Base-by-base conservation (phyloP, 352 stramenopile genomes). In the Phytophthora chlamydospora region DNA sequence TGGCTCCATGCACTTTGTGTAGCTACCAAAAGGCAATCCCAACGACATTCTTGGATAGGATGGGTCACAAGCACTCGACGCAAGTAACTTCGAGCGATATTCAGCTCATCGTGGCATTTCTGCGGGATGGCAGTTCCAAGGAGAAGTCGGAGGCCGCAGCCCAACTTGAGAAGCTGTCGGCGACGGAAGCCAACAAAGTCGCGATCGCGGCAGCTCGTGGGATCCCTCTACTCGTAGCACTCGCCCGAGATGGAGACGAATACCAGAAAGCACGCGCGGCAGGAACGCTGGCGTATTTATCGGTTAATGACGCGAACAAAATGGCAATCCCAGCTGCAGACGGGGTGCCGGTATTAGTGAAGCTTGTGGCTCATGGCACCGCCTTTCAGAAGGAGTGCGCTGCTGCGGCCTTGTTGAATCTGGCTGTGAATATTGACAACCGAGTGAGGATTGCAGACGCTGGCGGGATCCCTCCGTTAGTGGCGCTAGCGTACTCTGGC, bases 241-340 rank as follows among this genome's bases (percentile, higher is more conserved):
- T 21, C 2, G 17, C 27, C 6, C 9, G 24, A 11, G n/a, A 19
- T 46, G 19, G 29, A 7, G 14, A 2, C 11, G 14, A 5, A 8
- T 7, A 11, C 4, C 33, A 55, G 47, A 55, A 19, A 19, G 14
- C 17, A 11, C 27, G n/a, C 6, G 47, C 34, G 10, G 10, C 14
- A 6, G 42, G 21, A 35, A 14, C 42, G 17, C 24, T 48, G 42
- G 42, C 42, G 16, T 34, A 48, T 12, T 48, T 48, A 21, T 48
- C 24, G 11, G 42, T 48, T 17, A 35, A 53, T 41, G 35, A 46
- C 21, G 21, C 21, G 21, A 24, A 24, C 21, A 24, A 24, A 24
- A 3, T 3, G 21, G 21, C 21, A 24, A 24, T 24, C 21, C 21
- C 21, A 24, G 21, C 21, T 24, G 21, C 21, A 24, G 21, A 24